Percentiles rank a stretch among this genome's conserved stretches.
Evolutionary conservation across 345 rosid species (phyloP).

Genomic region (Citrus hindsii): DNA sequence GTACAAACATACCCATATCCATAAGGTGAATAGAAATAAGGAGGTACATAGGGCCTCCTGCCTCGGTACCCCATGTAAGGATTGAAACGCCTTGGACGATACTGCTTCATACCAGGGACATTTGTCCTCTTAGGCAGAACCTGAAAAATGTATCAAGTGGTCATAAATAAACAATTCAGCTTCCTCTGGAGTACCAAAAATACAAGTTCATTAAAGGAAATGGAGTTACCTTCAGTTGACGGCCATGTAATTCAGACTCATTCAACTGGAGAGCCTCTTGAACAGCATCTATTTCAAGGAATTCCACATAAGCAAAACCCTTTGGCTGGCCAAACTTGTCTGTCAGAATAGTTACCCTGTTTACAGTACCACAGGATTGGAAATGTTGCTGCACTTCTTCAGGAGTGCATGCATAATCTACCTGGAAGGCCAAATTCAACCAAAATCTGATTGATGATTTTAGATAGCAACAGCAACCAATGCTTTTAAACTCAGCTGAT

Average conservation of each 20-base stretch:
- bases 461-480: conserved; percentile 1
- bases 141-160: conserved; percentile 24
- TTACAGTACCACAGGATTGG: conserved; percentile 93
- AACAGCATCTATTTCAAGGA: conserved; percentile 75
- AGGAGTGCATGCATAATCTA: conserved; percentile 94
- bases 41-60: conserved; percentile 72
- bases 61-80: conserved; percentile 66
- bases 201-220: background rate
- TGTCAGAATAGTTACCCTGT: conserved; percentile 87
- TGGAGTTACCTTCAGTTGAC: conserved; percentile 69
- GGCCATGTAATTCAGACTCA: conserved; percentile 96
- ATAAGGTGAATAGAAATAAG: conserved; percentile 80
- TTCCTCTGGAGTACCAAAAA: background rate
- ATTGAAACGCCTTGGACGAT: conserved; percentile 64
- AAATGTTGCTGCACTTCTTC: conserved; percentile 99
- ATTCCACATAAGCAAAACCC: conserved; percentile 96
- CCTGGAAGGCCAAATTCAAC: conserved; percentile 38
- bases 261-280: conserved; percentile 82
- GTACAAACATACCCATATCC: conserved; percentile 73
- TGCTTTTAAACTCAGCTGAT: background rate
- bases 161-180: background rate
- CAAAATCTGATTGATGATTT: conserved; percentile 4
- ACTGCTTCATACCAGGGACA: conserved; percentile 95
- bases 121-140: conserved; percentile 87
- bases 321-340: conserved; percentile 96